These are phyloP conservation scores for Nicotiana attenuata DNA, from an alignment of 257 asterid genomes.

Conservation along the genomic window DNA sequence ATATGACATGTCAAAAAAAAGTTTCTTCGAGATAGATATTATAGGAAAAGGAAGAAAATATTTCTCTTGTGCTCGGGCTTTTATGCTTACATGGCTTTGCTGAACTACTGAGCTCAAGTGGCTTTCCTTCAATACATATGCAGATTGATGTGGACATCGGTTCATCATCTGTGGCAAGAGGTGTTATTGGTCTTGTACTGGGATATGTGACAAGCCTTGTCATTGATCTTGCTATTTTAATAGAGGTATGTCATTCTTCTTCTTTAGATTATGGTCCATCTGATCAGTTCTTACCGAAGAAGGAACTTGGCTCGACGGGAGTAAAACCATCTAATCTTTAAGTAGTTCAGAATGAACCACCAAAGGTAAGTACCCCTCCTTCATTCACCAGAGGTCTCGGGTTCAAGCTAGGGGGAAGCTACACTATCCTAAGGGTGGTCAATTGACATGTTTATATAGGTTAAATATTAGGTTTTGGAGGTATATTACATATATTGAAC, in stretches of 20 bases:
- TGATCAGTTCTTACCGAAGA: neutral
- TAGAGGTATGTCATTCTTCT: constrained; percentile 58
- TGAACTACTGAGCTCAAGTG: neutral
- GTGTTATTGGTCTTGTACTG: constrained; percentile 88
- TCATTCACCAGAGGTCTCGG: too few relatives aligned
- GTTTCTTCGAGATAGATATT: too few relatives aligned
- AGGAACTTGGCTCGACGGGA: neutral
- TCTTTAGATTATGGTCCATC: neutral
- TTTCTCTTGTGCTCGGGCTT: neutral
- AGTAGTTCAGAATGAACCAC: neutral
- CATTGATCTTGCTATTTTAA: constrained; percentile 85
- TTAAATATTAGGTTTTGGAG: too few relatives aligned
- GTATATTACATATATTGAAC: too few relatives aligned
- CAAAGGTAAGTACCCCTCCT: too few relatives aligned
- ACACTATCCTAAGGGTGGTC: too few relatives aligned
- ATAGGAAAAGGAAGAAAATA: neutral
- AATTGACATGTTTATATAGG: too few relatives aligned
- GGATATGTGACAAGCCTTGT: constrained; percentile 88
- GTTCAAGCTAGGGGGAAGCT: too few relatives aligned
- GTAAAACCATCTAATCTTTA: neutral
- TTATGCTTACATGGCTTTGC: neutral
- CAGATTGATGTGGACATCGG: constrained; percentile 99
- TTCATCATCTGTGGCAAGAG: constrained; percentile 95
- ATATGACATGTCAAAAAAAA: too few relatives aligned
- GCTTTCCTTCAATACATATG: constrained; percentile 7